Base-by-base conservation (phyloP, 2,329 filamentous ascomycete genomes). In the Fusarium hainanense region DNA sequence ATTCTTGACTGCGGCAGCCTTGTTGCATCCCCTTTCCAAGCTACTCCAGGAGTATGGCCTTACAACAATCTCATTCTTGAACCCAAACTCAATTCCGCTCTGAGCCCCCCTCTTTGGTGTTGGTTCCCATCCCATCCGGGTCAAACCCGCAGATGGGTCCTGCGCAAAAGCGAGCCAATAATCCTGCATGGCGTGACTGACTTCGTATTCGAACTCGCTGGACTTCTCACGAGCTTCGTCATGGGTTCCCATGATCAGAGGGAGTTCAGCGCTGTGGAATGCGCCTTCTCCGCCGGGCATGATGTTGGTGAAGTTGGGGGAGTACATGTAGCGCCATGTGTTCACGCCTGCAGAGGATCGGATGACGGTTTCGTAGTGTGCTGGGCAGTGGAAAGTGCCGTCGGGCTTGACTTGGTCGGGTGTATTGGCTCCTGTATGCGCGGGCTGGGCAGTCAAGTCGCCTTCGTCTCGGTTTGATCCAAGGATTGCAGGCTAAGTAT, bases 261-360 rank as follows among this genome's bases (percentile, higher is more conserved):
- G 59, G 2, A 63, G 57, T 4, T 63, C 57, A 3, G 59, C 57
- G 9, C 23, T 32, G 8, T 63, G 59, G 2, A 23, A 63, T 9
- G 57, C 41, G 0, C 59, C 59, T 2, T 54, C 25, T 8, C 42
- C n/a, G 10, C 47, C 41, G 4, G 59, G 57, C 57, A 63, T 63
- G 16, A 63, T 63, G 8, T 63, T 63, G 32, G 59, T 63, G 0
- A 63, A 63, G 16, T 63, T 63, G 41, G 57, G 27, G 3, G 59
- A 63, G 20, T 63, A 63, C 59, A 62, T 46, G 11, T 62, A 63
- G 18, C 59, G 46, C 46, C 47, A 63, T 18, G 57, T 63, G 5
- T 62, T 54, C 4, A 14, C 32, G 2, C 50, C 34, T 1, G 30
- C 18, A 0, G 40, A 13, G 2, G 59, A 54, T 7, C 59, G 46